Evolutionary conservation across 495 filamentous ascomycete species (phyloP), one percentile per base, ranked within the genome.

Genomic region (Daldinia bambusicola): DNA sequence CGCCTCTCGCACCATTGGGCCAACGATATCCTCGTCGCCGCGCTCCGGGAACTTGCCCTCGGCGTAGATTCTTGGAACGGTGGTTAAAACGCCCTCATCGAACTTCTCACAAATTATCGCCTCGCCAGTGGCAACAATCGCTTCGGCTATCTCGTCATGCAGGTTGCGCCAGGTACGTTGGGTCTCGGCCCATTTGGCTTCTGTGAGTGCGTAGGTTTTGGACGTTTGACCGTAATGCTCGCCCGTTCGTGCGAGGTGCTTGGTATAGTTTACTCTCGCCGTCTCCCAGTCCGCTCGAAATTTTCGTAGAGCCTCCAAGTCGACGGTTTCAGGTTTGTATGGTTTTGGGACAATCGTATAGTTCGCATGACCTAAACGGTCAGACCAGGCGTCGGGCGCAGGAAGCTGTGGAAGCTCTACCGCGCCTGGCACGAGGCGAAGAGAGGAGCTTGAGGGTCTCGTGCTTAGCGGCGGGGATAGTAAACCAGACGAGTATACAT

Each of bases 1-100:
- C 6, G 80, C 78, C 61, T 89, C 86, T 56, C 89, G 86, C 12
- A 89, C 88, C 94, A 98, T 98, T 3, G 94, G 94, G 0, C 94
- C 94, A 13, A 98, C 93, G 65, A 97, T 95, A 76, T 96, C 93
- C 61, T 93, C 89, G 71, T 97, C 93, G 31, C 92, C 93, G 55
- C 95, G 86, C 66, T 91, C 89, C 30, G 92, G 93, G 70, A 97
- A 97, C 79, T 97, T 97, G 55, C 88, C 88, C 65, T 92, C 89
- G 77, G 89, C 88, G 66, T 80, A 82, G 78, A 90, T 85, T 31
- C 77, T 72, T 0, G 83, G 84, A 9, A 85, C 79, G 1, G 80
- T 77, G 38, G 78, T 80, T 0, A 83, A 75, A n/a, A 82, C 67
- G 32, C 74, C 72, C 56, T 82, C 83, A 40, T 82, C 81, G 32